Evolutionary conservation across 148 eudicot genomes (phyloP).

Genomic region (Rheum nobile): DNA sequence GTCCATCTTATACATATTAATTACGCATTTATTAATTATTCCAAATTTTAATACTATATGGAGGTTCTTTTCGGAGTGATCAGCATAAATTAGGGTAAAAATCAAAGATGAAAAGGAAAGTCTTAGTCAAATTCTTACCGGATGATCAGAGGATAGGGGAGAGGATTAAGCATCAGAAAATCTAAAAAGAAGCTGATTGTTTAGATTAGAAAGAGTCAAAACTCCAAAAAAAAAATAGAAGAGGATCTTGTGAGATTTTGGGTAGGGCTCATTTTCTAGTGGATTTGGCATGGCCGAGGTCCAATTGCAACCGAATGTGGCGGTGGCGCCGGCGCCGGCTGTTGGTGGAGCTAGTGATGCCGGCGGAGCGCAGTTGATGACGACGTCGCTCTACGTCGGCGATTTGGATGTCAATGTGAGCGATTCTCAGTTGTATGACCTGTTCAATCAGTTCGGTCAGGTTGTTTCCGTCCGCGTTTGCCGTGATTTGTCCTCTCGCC

Average conservation of each 20-base stretch:
- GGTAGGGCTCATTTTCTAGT: background rate
- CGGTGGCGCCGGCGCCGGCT: slow-evolving; percentile 3
- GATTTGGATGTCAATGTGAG: slow-evolving; percentile 47
- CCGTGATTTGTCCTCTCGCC: slow-evolving; percentile 48
- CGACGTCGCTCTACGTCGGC: slow-evolving; percentile 58
- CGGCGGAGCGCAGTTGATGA: background rate
- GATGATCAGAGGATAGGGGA: background rate
- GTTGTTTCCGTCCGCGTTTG: slow-evolving; percentile 71
- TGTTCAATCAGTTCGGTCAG: slow-evolving; percentile 46
- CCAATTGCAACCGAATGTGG: background rate
- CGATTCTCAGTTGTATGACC: slow-evolving; percentile 40
- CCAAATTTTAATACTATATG: too few species aligned
- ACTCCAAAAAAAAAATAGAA: background rate
- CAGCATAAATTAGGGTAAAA: background rate
- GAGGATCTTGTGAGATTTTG: background rate
- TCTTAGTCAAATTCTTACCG: background rate
- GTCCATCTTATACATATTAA: too few species aligned
- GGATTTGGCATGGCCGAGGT: background rate
- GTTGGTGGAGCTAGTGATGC: background rate
- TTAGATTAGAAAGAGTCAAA: background rate
- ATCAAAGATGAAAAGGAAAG: background rate
- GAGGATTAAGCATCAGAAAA: background rate
- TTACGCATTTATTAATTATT: too few species aligned
- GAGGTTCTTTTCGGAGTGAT: background rate
- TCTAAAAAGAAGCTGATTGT: background rate